Evolutionary conservation across 1,284 basidiomycete genomes (phyloP), one percentile per base, ranked within the genome.

Genomic region (Ceratobasidium papillatum): DNA sequence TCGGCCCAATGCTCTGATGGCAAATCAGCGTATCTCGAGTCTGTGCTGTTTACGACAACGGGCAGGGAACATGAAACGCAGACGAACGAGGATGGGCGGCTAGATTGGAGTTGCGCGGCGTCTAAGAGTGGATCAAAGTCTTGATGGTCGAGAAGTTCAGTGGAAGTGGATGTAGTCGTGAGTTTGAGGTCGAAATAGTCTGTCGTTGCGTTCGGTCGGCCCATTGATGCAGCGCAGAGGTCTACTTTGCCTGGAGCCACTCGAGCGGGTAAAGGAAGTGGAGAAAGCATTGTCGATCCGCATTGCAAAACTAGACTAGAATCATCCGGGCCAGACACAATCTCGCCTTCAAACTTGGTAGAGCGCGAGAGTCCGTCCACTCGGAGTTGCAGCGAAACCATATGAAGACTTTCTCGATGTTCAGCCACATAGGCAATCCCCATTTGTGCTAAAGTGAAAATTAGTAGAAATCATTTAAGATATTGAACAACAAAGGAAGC

Each of bases 1-100:
- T 99, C 96, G 75, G 95, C 92, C 96, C 96, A 99, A 79, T 98
- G 91, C 80, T 98, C 95, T 0, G 94, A 96, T 0, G 96, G 96
- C 7, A 99, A 84, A 79, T 98, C 95, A 64, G 90, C 88, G 81
- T 94, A 98, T 36, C 80, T 81, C 9, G 74, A 66, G 9, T 49
- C 25, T 22, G 47, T 27, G 11, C 65, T 63, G 34, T 75, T 65
- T 8, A 74, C 45, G n/a, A 78, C 34, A 17, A 47, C 36, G 2
- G 72, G 77, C 9, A 72, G 64, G 9, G 77, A 92, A 79, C 94
- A 95, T 1, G 88, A 92, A 11, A 88, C 84, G 79, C 91, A 94
- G 11, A 87, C 86, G 81, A 92, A 93, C 9, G 86, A 86, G 1
- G 88, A 87, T 0, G 91, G 90, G 1, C 82, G 83, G 32, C 86